Percentiles rank a stretch among this genome's conserved stretches.
These are phyloP conservation scores for Candida methanosorbosa DNA, from an alignment of 805 yeast species.

Conservation along the genomic window DNA sequence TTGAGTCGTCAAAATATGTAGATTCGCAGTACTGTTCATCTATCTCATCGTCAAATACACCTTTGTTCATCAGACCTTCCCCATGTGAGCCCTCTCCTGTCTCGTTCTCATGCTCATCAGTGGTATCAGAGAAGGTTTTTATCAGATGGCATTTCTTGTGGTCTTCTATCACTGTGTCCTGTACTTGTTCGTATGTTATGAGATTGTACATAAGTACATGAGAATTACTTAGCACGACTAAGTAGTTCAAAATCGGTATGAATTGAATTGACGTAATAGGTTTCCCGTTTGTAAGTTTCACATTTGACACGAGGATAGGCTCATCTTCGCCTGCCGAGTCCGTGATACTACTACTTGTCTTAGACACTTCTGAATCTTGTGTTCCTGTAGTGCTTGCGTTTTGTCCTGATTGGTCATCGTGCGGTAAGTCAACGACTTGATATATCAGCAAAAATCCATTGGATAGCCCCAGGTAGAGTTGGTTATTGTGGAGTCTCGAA, in stretches of 20 bases:
- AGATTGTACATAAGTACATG: neutral
- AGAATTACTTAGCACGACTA: constrained; percentile 13
- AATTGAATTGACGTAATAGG: constrained; percentile 24
- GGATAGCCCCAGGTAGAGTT: constrained; percentile 13
- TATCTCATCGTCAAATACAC: neutral
- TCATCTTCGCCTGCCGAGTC: neutral
- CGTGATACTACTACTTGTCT: neutral
- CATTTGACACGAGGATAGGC: neutral
- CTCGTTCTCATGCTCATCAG: neutral
- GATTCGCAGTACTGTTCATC: constrained; percentile 1
- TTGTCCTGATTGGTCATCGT: neutral
- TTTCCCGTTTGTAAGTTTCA: constrained; percentile 5
- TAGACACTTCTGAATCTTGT: neutral
- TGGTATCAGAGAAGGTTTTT: neutral
- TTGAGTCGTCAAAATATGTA: constrained; percentile 17
- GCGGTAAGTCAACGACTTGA: constrained; percentile 8
- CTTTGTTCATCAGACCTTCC: neutral
- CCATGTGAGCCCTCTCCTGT: neutral
- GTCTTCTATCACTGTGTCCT: neutral
- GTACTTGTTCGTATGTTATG: neutral
- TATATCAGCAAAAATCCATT: constrained; percentile 12
- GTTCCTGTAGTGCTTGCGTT: neutral
- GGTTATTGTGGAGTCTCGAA: constrained; percentile 8
- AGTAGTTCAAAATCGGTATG: constrained; percentile 20
- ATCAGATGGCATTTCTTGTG: neutral